Evolutionary conservation across 78 protist species (phyloP).

Genomic region (slime mould (Dictyostelium discoideum)): dicty_2.7 NC_007090.3:2674001-2674500

Average conservation of each 20-base stretch:
- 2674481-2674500: constrained; percentile 95
- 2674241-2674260: constrained; percentile 36
- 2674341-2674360: constrained; percentile 32
- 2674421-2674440: constrained; percentile 91
- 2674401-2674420: constrained; percentile 93
- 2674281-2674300: constrained; percentile 59
- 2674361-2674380: constrained; percentile 11
- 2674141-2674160: constrained; percentile 90
- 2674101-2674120: constrained; percentile 88
- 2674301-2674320: background rate
- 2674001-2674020: constrained; percentile 49
- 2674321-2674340: constrained; percentile 87
- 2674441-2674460: constrained; percentile 96
- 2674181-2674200: constrained; percentile 91
- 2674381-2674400: constrained; percentile 80
- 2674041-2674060: background rate
- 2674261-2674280: constrained; percentile 69
- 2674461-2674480: constrained; percentile 99
- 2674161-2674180: constrained; percentile 70
- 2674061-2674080: constrained; percentile 24
- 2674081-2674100: background rate
- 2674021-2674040: constrained; percentile 8
- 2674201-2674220: constrained; percentile 17
- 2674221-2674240: constrained; percentile 80
- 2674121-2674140: constrained; percentile 87